Conservation (phyloP, 2,329 filamentous ascomycete species). For the Talaromyces sp. region DNA sequence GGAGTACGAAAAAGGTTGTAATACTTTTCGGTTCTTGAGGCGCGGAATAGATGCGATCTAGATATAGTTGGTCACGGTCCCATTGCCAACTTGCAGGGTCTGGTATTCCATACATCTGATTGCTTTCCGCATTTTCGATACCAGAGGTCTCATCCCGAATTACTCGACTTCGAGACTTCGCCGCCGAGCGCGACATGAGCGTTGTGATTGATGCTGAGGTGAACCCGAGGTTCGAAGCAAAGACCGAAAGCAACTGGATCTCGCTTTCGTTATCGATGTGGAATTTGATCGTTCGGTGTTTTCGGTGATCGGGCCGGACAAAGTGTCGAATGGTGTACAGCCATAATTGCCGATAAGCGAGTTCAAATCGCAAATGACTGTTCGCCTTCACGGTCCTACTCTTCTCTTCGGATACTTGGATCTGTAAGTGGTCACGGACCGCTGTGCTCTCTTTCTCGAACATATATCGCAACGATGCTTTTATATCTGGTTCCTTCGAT, state of each 20-base stretch:
- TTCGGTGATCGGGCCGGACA: neutral
- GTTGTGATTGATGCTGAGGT: neutral
- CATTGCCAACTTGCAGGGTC: neutral
- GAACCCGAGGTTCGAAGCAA: neutral
- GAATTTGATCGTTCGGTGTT: neutral
- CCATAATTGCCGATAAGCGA: neutral
- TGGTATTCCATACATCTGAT: neutral
- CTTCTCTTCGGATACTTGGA: neutral
- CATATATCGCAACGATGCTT: neutral
- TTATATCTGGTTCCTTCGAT: neutral
- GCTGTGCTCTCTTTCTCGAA: neutral
- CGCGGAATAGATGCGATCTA: neutral
- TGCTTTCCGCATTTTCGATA: neutral
- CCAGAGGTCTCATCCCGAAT: neutral
- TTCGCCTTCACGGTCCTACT: neutral
- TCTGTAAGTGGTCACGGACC: neutral
- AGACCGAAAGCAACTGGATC: neutral
- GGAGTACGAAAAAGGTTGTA: neutral
- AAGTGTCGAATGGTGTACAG: neutral
- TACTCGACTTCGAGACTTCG: neutral
- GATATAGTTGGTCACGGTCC: neutral
- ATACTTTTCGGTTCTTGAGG: neutral
- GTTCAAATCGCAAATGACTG: neutral
- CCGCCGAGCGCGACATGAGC: neutral
- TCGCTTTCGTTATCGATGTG: neutral